Evolutionary conservation across 2,329 filamentous ascomycete genomes (phyloP), one percentile per base, ranked within the genome.

Genomic region (Arthroderma uncinatum): DNA sequence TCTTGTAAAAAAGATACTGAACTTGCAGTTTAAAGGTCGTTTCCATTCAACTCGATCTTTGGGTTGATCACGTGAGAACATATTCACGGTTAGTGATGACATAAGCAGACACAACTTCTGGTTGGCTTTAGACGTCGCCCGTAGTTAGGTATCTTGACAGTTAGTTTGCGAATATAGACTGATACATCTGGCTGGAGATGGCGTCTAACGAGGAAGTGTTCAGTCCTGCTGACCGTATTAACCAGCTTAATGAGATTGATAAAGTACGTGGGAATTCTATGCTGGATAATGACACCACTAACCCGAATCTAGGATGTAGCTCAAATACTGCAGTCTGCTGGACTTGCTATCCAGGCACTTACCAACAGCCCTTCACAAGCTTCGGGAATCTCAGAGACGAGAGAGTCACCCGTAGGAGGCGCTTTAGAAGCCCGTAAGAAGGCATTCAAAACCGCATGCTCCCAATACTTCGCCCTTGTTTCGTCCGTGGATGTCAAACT

Each of bases 191-290:
- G 28, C 25, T 30, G 25, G 16, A 34, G 25, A 50, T 50, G 47
- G 47, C 28, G 14, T 50, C 47, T 2, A 25, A 50, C 23, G 25
- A 50, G 25, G 47, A 10, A 16, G 47, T 50, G 4, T 86, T 91
- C 63, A 86, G 83, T 8, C 80, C 86, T 34, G 80, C 85, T 40
- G 86, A 94, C 68, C 87, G 87, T 62, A 89, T 95, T 62, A 78
- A 84, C 58, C 88, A 94, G 66, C 81, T 95, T 57, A 86, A 84
- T 63, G 82, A 85, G 42, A 87, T 95, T 64, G 89, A 94, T 73
- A 81, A 81, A 66, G 83, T 84, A 67, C 39, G 58, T 28, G 30
- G 21, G 23, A 16, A 1, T 4, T 40, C 8, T 6, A 42, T 50
- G 2, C 9, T 53, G 14, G 10, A 40, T 55, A 48, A 39, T 19